phyloP scores from a whole-genome alignment of 108 stramenopile species.

The Skeletonema grethae region DNA sequence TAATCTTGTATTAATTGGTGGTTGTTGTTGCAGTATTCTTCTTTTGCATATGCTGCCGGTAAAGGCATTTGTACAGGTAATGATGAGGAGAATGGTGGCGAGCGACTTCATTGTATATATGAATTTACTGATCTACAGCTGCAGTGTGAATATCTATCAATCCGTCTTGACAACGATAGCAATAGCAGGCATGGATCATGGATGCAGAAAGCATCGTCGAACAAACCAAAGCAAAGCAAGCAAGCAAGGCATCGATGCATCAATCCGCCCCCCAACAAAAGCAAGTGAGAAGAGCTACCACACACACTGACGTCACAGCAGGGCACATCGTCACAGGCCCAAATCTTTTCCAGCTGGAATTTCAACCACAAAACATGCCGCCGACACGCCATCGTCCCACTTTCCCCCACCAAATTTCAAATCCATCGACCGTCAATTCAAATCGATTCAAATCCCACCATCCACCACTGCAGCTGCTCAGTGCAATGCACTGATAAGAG shows the following conservation, averaged over 20 bases:
- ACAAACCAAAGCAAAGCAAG: too few relatives aligned
- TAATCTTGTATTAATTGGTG: not conserved
- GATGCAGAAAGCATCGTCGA: too few relatives aligned
- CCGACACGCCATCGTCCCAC: not conserved
- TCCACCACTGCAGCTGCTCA: not conserved
- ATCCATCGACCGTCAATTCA: too few relatives aligned
- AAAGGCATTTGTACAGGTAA: slow-evolving; percentile 26
- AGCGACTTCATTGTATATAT: not conserved
- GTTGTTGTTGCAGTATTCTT: not conserved
- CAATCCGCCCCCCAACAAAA: not conserved
- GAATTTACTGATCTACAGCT: not conserved
- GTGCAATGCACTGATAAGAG: not conserved
- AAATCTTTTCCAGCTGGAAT: not conserved
- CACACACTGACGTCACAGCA: slow-evolving; percentile 1
- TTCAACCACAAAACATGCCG: not conserved
- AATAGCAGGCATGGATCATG: too few relatives aligned
- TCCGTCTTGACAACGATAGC: too few relatives aligned
- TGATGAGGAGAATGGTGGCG: not conserved
- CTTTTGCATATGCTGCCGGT: not conserved
- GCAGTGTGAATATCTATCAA: too few relatives aligned
- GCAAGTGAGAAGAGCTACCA: not conserved
- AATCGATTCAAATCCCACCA: not conserved
- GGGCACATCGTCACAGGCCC: not conserved
- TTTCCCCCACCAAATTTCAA: not conserved
- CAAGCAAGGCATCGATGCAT: not conserved